A percentile compares a stretch with the other conserved stretches of the same genome.
Conservation (phyloP, 1,139 yeast species). For the Meyerozyma carpophila region DNA sequence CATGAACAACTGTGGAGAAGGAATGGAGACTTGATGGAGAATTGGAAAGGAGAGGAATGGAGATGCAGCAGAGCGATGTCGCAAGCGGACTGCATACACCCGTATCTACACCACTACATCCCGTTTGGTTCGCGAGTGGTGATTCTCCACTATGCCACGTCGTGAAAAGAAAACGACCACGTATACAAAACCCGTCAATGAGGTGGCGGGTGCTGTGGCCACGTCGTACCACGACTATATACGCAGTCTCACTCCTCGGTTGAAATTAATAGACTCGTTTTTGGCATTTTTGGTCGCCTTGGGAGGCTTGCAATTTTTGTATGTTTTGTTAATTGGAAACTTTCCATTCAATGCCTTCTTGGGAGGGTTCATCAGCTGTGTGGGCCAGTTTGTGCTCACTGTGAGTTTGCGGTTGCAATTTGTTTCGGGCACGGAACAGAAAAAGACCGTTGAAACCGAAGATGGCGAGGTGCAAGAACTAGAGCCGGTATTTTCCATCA, state of each 20-base stretch:
- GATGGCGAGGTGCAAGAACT: conserved; percentile 7
- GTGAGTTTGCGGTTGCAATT: conserved; percentile 73
- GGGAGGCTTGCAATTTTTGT: conserved; percentile 74
- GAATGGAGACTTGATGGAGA: no score
- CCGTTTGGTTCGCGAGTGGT: no score
- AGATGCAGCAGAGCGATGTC: no score
- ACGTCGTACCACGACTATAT: conserved; percentile 46
- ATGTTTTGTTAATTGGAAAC: conserved; percentile 73
- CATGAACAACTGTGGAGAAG: no score
- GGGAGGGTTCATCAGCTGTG: conserved; percentile 88
- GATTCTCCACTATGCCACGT: background rate
- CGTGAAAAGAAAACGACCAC: background rate
- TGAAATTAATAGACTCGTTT: conserved; percentile 72
- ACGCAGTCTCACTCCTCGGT: conserved; percentile 37
- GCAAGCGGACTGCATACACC: no score
- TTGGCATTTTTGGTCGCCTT: conserved; percentile 66
- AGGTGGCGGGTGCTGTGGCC: conserved; percentile 43
- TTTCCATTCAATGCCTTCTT: conserved; percentile 96
- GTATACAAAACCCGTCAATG: conserved; percentile 19
- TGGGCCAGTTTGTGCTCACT: conserved; percentile 90
- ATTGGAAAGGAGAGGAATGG: no score
- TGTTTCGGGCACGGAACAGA: conserved; percentile 1
- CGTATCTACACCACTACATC: no score
- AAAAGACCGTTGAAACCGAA: conserved; percentile 1
- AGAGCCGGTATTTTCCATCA: conserved; percentile 24